phyloP scores from a whole-genome alignment of 192 early-diverging fungal species.

The Dissophora globulifera region DNA sequence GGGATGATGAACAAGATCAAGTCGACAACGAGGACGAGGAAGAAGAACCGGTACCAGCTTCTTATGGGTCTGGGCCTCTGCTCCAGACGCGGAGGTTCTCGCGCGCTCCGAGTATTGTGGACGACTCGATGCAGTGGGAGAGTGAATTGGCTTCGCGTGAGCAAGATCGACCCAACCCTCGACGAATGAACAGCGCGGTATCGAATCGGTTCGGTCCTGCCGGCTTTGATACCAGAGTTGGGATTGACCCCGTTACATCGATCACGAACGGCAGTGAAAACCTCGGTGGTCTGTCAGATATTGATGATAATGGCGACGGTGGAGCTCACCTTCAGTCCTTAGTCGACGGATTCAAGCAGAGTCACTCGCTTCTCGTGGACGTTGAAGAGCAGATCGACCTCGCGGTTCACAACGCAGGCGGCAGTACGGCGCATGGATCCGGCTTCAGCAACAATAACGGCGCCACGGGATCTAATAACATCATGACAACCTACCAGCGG shows the following conservation, averaged over 20 bases:
- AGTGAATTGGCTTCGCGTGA: constrained; percentile 40
- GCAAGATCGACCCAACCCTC: too few relatives aligned
- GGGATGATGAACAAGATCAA: not conserved
- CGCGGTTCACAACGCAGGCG: constrained; percentile 24
- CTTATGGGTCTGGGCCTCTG: constrained; percentile 5
- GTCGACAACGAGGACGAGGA: constrained; percentile 38
- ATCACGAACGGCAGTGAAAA: constrained; percentile 30
- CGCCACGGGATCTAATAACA: constrained; percentile 12
- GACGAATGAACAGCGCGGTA: too few relatives aligned
- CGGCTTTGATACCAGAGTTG: constrained; percentile 36
- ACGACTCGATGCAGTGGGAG: constrained; percentile 48
- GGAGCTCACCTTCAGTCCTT: constrained; percentile 43
- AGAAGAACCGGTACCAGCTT: constrained; percentile 1
- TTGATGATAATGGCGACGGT: not conserved
- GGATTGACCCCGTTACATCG: constrained; percentile 34
- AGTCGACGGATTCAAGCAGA: constrained; percentile 52
- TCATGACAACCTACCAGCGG: constrained; percentile 55
- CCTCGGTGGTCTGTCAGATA: constrained; percentile 6
- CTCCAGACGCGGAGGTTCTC: constrained; percentile 15
- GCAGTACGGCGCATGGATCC: too few relatives aligned
- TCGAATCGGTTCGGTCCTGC: too few relatives aligned
- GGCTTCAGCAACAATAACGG: too few relatives aligned
- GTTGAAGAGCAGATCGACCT: constrained; percentile 41
- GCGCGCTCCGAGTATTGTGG: constrained; percentile 30
- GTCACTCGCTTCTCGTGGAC: constrained; percentile 24